phyloP scores from a whole-genome alignment of 1,139 yeast genomes.

The Zygotorulaspora mrakii region DNA sequence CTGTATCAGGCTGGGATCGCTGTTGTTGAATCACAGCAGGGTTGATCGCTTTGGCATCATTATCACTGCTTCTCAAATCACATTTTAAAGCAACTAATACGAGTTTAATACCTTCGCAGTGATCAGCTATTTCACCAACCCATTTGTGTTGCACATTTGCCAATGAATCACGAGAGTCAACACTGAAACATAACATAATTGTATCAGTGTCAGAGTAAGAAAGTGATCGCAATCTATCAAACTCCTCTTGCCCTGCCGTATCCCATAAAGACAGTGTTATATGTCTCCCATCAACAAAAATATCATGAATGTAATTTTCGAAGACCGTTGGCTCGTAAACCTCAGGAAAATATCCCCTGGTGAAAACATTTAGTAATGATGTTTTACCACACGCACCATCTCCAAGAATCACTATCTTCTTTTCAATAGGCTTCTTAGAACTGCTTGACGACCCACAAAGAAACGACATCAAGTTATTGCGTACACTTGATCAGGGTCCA shows the following conservation, averaged over 20 bases:
- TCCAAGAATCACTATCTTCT: constrained; percentile 92
- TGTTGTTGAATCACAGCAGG: constrained; percentile 32
- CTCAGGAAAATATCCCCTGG: constrained; percentile 96
- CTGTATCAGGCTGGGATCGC: constrained; percentile 14
- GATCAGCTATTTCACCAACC: constrained; percentile 96
- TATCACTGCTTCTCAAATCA: constrained; percentile 67
- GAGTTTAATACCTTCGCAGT: constrained; percentile 92
- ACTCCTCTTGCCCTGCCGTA: constrained; percentile 98
- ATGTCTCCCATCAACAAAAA: constrained; percentile 90
- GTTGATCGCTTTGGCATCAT: constrained; percentile 34
- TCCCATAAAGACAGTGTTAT: constrained; percentile 95
- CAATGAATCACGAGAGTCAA: constrained; percentile 89
- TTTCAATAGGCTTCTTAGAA: constrained; percentile 50
- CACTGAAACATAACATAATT: constrained; percentile 92
- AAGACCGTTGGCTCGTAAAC: constrained; percentile 98
- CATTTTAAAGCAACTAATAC: constrained; percentile 93
- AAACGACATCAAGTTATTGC: constrained; percentile 21
- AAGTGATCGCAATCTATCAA: constrained; percentile 83
- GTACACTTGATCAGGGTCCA: too few species aligned
- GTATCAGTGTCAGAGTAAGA: constrained; percentile 95
- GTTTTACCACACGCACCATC: constrained; percentile 98
- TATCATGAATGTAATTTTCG: constrained; percentile 96
- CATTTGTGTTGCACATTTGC: constrained; percentile 93
- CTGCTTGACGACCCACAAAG: constrained; percentile 32
- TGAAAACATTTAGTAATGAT: constrained; percentile 88